These are phyloP conservation scores for Aspergillus unguis DNA, from an alignment of 2,329 filamentous ascomycete genomes.

Conservation along the genomic window DNA sequence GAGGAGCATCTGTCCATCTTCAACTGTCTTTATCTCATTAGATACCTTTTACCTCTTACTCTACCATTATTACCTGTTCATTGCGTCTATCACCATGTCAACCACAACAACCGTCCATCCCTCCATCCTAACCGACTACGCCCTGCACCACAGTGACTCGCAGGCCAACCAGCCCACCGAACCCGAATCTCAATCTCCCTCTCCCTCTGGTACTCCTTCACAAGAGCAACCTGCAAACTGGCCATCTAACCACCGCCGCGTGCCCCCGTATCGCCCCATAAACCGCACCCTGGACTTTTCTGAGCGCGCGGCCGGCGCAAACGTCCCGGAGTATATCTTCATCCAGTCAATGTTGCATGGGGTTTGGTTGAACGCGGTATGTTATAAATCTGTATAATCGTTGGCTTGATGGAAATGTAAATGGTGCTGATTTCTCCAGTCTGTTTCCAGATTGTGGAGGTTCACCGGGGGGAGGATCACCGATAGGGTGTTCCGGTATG, in stretches of 20 bases:
- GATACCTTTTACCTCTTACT: neutral
- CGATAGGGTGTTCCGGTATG: constrained; percentile 50
- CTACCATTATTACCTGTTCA: constrained; percentile 21
- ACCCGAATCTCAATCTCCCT: neutral
- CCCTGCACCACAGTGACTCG: constrained; percentile 25
- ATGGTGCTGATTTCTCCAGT: constrained; percentile 15
- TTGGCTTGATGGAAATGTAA: neutral
- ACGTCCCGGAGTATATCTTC: constrained; percentile 46
- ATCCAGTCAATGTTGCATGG: constrained; percentile 52
- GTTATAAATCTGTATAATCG: neutral
- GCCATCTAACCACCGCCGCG: constrained; percentile 47
- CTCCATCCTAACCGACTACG: constrained; percentile 26
- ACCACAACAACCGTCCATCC: constrained; percentile 16
- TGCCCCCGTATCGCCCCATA: constrained; percentile 48
- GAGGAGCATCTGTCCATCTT: neutral
- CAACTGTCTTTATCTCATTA: neutral
- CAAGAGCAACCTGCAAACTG: constrained; percentile 33
- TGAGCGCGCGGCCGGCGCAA: constrained; percentile 45
- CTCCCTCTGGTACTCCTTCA: neutral
- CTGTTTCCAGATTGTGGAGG: constrained; percentile 48
- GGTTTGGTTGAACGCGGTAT: constrained; percentile 42
- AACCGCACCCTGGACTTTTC: constrained; percentile 43
- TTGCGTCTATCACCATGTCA: neutral
- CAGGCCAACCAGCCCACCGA: neutral
- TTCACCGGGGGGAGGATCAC: constrained; percentile 50